A percentile compares a stretch with the other conserved stretches of the same genome.
These are phyloP conservation scores for Phylloporus sp. DNA, from an alignment of 768 basidiomycete genomes.

Conservation along the genomic window DNA sequence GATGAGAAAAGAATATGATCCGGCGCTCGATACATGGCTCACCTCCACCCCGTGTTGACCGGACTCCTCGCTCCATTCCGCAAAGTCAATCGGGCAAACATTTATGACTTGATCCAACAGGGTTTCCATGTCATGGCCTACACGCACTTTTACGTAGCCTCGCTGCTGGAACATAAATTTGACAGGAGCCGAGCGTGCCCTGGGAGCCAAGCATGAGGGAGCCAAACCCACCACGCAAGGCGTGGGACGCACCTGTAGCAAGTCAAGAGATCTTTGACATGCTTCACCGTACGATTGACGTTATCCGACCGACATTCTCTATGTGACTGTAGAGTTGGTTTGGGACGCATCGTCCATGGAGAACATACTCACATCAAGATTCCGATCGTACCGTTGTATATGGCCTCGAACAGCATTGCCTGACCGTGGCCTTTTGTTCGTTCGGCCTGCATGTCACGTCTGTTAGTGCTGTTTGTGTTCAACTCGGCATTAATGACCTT, in stretches of 20 bases:
- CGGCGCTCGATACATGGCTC: slow-evolving; percentile 4
- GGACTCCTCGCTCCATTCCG: slow-evolving; percentile 33
- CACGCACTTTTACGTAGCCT: slow-evolving; percentile 47
- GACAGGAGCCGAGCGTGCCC: slow-evolving; percentile 60
- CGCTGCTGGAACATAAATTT: slow-evolving; percentile 60
- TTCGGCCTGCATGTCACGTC: slow-evolving; percentile 35
- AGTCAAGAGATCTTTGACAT: slow-evolving; percentile 49
- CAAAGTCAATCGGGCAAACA: slow-evolving; percentile 45
- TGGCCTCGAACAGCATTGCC: slow-evolving; percentile 55
- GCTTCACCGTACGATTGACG: slow-evolving; percentile 55
- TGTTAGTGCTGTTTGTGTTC: background rate
- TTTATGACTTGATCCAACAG: slow-evolving; percentile 41
- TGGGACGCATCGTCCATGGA: background rate
- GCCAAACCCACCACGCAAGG: background rate
- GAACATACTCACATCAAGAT: slow-evolving; percentile 52
- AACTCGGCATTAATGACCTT: too few relatives aligned
- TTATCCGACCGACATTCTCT: slow-evolving; percentile 67
- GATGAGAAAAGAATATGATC: background rate
- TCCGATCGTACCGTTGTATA: slow-evolving; percentile 56
- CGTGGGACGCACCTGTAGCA: slow-evolving; percentile 38
- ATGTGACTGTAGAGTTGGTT: slow-evolving; percentile 22
- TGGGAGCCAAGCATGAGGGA: slow-evolving; percentile 22
- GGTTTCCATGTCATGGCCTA: slow-evolving; percentile 32
- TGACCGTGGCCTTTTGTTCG: slow-evolving; percentile 49
- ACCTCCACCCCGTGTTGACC: slow-evolving; percentile 35